Evolutionary conservation across 2,329 filamentous ascomycete species (phyloP), one percentile per base, ranked within the genome.

Genomic region (Samsoniella hepiali): DNA sequence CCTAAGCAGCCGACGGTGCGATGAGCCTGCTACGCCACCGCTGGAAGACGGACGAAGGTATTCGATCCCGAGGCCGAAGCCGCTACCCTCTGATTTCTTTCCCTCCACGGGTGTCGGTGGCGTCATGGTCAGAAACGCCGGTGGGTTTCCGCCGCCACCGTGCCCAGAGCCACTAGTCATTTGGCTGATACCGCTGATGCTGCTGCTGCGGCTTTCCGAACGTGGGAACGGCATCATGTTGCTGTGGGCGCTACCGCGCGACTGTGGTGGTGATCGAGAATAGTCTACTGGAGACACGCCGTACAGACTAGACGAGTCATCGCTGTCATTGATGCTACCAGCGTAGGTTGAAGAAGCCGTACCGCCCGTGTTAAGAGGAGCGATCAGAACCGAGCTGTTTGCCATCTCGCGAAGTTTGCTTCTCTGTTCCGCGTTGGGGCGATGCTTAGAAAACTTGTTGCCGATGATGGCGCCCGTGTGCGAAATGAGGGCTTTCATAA

Each of bases 391-490:
- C 42, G 88, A 89, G 70, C 86, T 91, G 64, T 86, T 93, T n/a
- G 91, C 92, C 63, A 96, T 81, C 74, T 97, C 93, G 49, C 93
- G 87, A 40, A 96, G 82, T 66, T 90, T 88, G 71, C 83, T 90
- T 71, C 91, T 88, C 72, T 95, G 91, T 64, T 91, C 88, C 59
- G 88, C 91, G 67, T 81, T 91, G 1, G 94, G 93, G 4, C 93
- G 87, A 72, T 96, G 91, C 72, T 92, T 91, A 58, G 89, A 91
- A 76, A 99, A 91, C 74, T 99, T 99, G 82, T 99, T 99, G 62
- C 94, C 92, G 57, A 99, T 92, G 68, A 99, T 97, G 63, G 95
- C 93, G 42, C 95, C 95, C 0, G 94, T 93, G 72, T 99, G 95
- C 1, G 91, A 95, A 70, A 99, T 96, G 53, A 99, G 83, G 0